These are phyloP conservation scores for Mucor irregularis DNA, from an alignment of 371 early-diverging fungal species.

Conservation along the genomic window DNA sequence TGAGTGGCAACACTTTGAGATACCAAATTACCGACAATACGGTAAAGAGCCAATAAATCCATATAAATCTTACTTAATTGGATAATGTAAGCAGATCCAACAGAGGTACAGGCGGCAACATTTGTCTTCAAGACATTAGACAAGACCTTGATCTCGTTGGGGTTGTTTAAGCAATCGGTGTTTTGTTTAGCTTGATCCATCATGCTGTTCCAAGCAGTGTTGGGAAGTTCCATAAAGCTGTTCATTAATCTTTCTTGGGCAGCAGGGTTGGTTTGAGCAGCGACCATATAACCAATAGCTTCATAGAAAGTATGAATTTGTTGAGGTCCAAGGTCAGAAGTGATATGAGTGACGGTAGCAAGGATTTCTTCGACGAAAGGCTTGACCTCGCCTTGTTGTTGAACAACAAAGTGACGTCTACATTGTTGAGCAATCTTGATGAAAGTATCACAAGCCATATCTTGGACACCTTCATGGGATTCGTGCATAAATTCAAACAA, in stretches of 20 bases:
- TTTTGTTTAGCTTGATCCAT: conserved; percentile 75
- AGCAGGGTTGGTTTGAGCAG: conserved; percentile 75
- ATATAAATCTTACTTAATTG: conserved; percentile 89
- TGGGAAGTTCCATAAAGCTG: conserved; percentile 89
- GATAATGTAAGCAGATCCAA: conserved; percentile 82
- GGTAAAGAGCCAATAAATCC: conserved; percentile 89
- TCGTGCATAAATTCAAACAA: conserved; percentile 99
- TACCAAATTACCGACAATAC: conserved; percentile 82
- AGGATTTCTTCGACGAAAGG: conserved; percentile 97
- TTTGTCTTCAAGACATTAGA: conserved; percentile 95
- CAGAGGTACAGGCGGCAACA: conserved; percentile 85
- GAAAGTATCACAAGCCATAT: conserved; percentile 99
- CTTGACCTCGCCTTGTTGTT: conserved; percentile 80
- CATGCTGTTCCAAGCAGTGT: conserved; percentile 80
- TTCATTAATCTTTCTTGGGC: conserved; percentile 80
- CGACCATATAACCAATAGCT: conserved; percentile 95
- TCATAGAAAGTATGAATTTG: conserved; percentile 97
- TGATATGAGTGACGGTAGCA: conserved; percentile 72
- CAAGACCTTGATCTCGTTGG: conserved; percentile 83
- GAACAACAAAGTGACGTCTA: conserved; percentile 90
- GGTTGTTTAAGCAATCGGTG: conserved; percentile 72
- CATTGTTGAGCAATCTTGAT: conserved; percentile 98
- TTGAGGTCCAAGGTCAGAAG: conserved; percentile 84
- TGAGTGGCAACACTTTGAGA: conserved; percentile 76
- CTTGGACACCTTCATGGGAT: conserved; percentile 99